Evolutionary conservation across 192 early-diverging fungal genomes (phyloP), one percentile per base, ranked within the genome.

Genomic region (Gonapodya prolifera): DNA sequence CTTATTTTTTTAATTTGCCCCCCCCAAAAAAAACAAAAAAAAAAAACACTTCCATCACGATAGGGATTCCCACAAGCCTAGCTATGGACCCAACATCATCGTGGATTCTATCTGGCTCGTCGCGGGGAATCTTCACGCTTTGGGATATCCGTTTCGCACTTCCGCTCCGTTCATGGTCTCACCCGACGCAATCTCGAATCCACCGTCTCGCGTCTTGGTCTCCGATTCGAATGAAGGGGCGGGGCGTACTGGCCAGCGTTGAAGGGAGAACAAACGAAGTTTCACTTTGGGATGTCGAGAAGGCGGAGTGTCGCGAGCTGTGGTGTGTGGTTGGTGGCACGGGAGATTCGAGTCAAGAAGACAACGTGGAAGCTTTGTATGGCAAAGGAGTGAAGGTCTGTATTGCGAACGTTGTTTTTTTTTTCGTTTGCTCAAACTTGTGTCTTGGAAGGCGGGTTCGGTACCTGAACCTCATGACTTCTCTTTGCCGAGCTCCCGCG

Each of bases 71-170:
- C 29, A 92, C 93, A 2, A 78, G 90, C 0, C 87, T 95, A 83
- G 84, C 86, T 2, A 80, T 85, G 1, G 92, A 94, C 80, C 84
- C 77, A 13, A 80, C 82, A 1, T 85, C 84, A 35, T 83, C 84
- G 17, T 95, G 91, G 91, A 77, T 93, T 1, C 71, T 93, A 18
- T 86, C 91, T 0, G 94, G 92, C 29, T 93, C 92, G 17, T 88
- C 87, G 29, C 83, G 91, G 69, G 94, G 94, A 1, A 89, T 95
- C 0, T 78, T 95, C 30, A 89, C 88, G 0, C 79, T 95, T 0
- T 95, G 89, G 83, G 94, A 95, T 79, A 77, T 95, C 2, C 86
- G 94, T 34, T 95, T 95, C 83, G 83, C 84, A 34, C 80, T 94
- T 34, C 84, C 85, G 18, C 79, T 94, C 31, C 85, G 89, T 73